phyloP scores from a whole-genome alignment of 768 basidiomycete species.

The Serendipita sp. region DNA sequence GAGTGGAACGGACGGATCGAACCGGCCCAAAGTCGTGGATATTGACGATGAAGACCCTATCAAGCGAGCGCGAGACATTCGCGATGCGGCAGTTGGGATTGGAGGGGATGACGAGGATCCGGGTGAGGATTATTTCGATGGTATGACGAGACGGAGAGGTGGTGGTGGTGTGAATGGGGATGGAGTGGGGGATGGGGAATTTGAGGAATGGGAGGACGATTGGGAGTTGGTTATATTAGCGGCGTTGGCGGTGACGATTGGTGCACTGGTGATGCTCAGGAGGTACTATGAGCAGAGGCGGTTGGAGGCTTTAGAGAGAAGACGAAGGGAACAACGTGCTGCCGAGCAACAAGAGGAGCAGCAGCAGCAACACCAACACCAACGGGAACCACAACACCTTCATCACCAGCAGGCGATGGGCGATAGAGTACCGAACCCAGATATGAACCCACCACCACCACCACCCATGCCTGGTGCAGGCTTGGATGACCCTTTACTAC shows the following conservation, averaged over 20 bases:
- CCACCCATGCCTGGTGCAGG: background rate
- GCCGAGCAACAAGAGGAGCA: background rate
- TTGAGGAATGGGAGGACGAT: constrained; percentile 65
- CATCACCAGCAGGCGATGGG: background rate
- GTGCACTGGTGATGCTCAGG: background rate
- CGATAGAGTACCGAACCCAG: background rate
- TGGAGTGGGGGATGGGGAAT: constrained; percentile 35
- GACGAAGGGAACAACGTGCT: background rate
- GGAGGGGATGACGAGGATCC: background rate
- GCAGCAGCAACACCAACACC: background rate
- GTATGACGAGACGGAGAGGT: constrained; percentile 38
- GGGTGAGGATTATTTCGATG: constrained; percentile 65
- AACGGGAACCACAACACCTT: background rate
- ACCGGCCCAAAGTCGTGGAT: constrained; percentile 14
- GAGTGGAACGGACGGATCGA: background rate
- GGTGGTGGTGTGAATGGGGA: constrained; percentile 37
- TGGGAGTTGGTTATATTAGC: constrained; percentile 62
- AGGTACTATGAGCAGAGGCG: background rate
- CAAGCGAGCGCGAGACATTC: constrained; percentile 6
- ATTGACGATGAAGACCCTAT: constrained; percentile 8
- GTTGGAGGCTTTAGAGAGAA: background rate
- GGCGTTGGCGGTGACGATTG: constrained; percentile 41
- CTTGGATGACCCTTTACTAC: background rate
- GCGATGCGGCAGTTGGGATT: constrained; percentile 1
- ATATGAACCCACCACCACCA: background rate